These are phyloP conservation scores for Lipomyces lipofer DNA, from an alignment of 805 yeast species.

Conservation along the genomic window DNA sequence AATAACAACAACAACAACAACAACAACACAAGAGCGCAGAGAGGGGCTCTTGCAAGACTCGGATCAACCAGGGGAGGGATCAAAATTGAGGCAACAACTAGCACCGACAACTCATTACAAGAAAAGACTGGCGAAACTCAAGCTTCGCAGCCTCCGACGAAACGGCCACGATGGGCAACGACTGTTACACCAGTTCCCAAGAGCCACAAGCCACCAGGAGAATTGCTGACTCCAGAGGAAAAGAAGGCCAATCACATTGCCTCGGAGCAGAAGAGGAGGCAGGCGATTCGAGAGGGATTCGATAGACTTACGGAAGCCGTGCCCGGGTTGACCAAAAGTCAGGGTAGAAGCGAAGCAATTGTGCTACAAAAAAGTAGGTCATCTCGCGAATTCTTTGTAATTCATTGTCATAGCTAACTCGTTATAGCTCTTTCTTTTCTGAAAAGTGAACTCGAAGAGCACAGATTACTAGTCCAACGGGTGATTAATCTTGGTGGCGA, in stretches of 20 bases:
- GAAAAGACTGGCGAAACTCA: no score
- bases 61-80: no score
- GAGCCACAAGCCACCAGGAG: slow-evolving; percentile 32
- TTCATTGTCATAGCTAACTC: neutral
- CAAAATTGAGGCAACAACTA: no score
- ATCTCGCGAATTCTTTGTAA: no score
- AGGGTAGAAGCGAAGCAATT: slow-evolving; percentile 76
- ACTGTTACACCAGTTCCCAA: slow-evolving; percentile 28
- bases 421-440: slow-evolving; percentile 38
- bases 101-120: no score
- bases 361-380: slow-evolving; percentile 58
- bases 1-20: no score
- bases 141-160: neutral
- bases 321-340: slow-evolving; percentile 67
- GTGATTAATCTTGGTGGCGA: slow-evolving; percentile 28
- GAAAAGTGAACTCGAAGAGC: slow-evolving; percentile 37
- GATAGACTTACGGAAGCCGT: slow-evolving; percentile 72
- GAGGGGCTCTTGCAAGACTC: no score
- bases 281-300: slow-evolving; percentile 79
- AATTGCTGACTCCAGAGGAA: slow-evolving; percentile 37
- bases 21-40: no score
- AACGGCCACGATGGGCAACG: slow-evolving; percentile 7
- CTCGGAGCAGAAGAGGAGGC: slow-evolving; percentile 84
- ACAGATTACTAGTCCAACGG: slow-evolving; percentile 35
- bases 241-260: slow-evolving; percentile 68